A percentile compares a stretch with the other conserved stretches of the same genome.
Evolutionary conservation across 2,329 filamentous ascomycete genomes (phyloP).

Genomic region (Fusarium heterosporum): DNA sequence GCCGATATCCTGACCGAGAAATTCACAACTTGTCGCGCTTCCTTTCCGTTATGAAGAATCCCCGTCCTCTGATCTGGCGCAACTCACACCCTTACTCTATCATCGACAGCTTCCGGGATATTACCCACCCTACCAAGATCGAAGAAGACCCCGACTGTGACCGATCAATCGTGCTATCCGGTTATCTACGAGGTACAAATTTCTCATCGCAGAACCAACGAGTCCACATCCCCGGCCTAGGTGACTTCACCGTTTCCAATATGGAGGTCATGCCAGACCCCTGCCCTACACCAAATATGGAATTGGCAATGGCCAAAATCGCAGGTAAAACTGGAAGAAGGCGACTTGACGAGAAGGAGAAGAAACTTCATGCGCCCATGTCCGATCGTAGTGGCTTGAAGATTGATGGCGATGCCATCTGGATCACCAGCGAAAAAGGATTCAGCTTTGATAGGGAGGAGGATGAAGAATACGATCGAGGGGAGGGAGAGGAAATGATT

Average conservation of each 20-base stretch:
- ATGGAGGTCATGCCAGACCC: constrained; percentile 94
- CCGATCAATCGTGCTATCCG: constrained; percentile 89
- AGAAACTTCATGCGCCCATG: constrained; percentile 96
- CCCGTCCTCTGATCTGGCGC: constrained; percentile 93
- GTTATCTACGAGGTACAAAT: constrained; percentile 94
- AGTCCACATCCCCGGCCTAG: constrained; percentile 92
- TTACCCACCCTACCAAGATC: constrained; percentile 91
- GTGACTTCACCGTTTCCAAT: constrained; percentile 84
- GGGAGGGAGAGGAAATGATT: constrained; percentile 96
- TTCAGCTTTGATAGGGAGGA: constrained; percentile 79
- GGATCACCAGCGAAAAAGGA: constrained; percentile 78
- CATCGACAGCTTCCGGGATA: constrained; percentile 93
- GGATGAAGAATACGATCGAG: constrained; percentile 78
- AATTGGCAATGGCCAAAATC: constrained; percentile 85
- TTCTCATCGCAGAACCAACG: constrained; percentile 87
- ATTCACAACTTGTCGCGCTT: constrained; percentile 96
- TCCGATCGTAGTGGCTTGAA: constrained; percentile 95
- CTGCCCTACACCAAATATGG: constrained; percentile 92
- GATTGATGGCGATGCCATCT: constrained; percentile 97
- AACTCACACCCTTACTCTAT: constrained; percentile 96
- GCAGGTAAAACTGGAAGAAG: constrained; percentile 84
- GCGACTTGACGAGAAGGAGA: constrained; percentile 94
- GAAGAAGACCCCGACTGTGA: constrained; percentile 92
- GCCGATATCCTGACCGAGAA: constrained; percentile 94
- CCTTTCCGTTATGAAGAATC: constrained; percentile 98